Base-by-base conservation (phyloP, 2,329 filamentous ascomycete species). In the Cladophialophora bantiana region DNA sequence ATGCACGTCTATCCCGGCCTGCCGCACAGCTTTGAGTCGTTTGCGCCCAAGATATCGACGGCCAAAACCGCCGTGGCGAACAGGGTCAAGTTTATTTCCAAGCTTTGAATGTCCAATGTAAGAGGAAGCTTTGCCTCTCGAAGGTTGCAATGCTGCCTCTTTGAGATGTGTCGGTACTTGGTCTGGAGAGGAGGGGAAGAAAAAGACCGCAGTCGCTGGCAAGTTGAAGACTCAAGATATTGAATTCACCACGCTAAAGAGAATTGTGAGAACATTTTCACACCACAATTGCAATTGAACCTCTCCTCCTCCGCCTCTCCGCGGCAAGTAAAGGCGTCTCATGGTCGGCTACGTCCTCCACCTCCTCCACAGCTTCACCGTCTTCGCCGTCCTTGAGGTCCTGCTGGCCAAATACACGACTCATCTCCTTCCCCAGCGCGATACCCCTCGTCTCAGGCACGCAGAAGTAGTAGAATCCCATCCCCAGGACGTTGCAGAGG, bases 1-100 rank as follows among this genome's bases (percentile, higher is more conserved):
- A 69, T 83, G 48, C 81, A 83, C 71, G 73, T 84, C 4, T 81
- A 80, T 73, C 78, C 79, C 0, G 79, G 80, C 1, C 73, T 79
- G 20, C 78, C 76, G 38, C 80, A 83, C 73, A 75, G 72, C 3
- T 82, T 80, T 64, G 80, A 83, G 62, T 58, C 68, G n/a, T 70
- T 70, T 69, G 71, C 68, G 26, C 73, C 72, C 26, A 26, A 66
- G n/a, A 62, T 62, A 13, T 67, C 65, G 48, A 62, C 67, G 13
- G 64, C 67, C 5, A 62, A 70, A 64, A 53, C 66, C 58, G 67
- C 69, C 5, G 35, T 59, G 42, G 62, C 55, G 9, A 68, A 72
- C 36, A 65, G 73, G n/a, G 45, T 66, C 42, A 68, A 65, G 55
- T 71, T 68, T 18, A 58, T 60, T 12, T 10, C 20, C 45, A 58